Evolutionary conservation across 345 rosid genomes (phyloP).

Genomic region (Orychophragmus violaceus): DNA sequence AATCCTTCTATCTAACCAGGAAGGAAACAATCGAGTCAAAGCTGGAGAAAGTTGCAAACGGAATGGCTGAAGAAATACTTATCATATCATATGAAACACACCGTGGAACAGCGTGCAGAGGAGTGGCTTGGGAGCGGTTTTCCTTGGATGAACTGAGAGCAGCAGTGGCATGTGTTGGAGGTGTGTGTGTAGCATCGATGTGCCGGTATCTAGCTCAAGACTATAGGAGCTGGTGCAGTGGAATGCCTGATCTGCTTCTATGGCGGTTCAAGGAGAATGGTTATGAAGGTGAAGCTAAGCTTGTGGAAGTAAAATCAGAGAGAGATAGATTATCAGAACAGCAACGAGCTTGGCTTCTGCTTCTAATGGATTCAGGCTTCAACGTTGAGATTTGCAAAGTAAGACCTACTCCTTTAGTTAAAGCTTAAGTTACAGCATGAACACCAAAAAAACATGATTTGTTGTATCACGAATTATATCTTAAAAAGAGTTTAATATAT

Average conservation of each 20-base stretch:
- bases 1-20: constrained; percentile 58
- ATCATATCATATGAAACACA: constrained; percentile 69
- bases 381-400: constrained; percentile 78
- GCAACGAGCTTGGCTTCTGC: constrained; percentile 81
- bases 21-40: constrained; percentile 47
- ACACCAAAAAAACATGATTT: neutral
- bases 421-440: neutral
- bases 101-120: constrained; percentile 65
- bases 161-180: constrained; percentile 73
- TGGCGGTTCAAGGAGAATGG: constrained; percentile 81
- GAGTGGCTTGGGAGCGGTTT: constrained; percentile 74
- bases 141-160: constrained; percentile 71
- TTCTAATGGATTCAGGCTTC: constrained; percentile 82
- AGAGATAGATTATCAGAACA: constrained; percentile 83
- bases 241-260: constrained; percentile 87
- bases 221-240: constrained; percentile 85
- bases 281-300: constrained; percentile 84
- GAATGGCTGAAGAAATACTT: constrained; percentile 81
- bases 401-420: constrained; percentile 28
- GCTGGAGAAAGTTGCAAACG: constrained; percentile 52
- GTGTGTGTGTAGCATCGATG: constrained; percentile 65
- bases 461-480: neutral
- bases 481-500: neutral
- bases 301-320: constrained; percentile 90
- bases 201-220: constrained; percentile 75